Conservation (phyloP, 257 asterid genomes). For the Phtheirospermum japonicum region DNA sequence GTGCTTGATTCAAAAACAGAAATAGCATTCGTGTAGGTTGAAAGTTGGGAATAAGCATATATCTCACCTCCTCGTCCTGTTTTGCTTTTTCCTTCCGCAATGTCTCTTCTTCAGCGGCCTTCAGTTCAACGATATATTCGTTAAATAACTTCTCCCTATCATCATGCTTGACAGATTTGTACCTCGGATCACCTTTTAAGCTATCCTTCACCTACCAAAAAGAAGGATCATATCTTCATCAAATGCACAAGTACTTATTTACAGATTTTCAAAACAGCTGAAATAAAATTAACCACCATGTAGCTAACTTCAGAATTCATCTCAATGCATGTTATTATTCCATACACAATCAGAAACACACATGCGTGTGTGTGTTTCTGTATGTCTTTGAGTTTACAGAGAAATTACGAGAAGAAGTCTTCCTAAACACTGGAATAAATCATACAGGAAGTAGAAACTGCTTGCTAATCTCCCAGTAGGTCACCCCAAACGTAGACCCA, state of each 20-base stretch:
- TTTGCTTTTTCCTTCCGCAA: slow-evolving; percentile 55
- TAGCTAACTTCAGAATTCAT: no score
- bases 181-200: slow-evolving; percentile 78
- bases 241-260: not conserved
- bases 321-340: not conserved
- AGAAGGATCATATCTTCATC: slow-evolving; percentile 25
- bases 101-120: slow-evolving; percentile 70
- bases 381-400: not conserved
- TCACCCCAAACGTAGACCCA: not conserved
- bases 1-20: slow-evolving; percentile 23
- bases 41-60: slow-evolving; percentile 10
- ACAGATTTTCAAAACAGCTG: slow-evolving; percentile 1
- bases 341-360: not conserved
- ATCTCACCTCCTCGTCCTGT: slow-evolving; percentile 74
- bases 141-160: slow-evolving; percentile 78
- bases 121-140: slow-evolving; percentile 68
- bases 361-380: no score
- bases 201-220: slow-evolving; percentile 78
- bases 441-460: not conserved
- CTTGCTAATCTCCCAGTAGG: not conserved
- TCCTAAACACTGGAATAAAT: not conserved
- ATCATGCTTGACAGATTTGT: slow-evolving; percentile 83
- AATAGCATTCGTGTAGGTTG: not conserved
- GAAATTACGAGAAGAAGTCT: not conserved
- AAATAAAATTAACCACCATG: not conserved